Percentiles rank a stretch among this genome's conserved stretches.
These are phyloP conservation scores for Vitis hybrid DNA, from an alignment of 177 flowering plant genomes.

Conservation along the genomic window DNA sequence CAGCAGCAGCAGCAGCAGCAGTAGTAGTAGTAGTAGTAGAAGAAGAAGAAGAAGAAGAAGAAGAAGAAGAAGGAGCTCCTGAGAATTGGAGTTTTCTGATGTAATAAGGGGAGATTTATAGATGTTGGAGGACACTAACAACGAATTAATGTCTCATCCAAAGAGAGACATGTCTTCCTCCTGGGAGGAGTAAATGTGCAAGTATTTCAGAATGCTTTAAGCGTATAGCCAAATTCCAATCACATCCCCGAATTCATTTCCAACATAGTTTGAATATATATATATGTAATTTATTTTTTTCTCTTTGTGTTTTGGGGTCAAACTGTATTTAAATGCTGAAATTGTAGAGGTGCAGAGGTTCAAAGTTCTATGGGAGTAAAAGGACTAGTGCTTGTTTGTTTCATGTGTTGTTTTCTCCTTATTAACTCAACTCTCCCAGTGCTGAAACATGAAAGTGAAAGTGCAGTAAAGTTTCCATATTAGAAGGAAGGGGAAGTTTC, in stretches of 20 bases:
- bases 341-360: slow-evolving; percentile 26
- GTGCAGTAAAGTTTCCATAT: slow-evolving; percentile 34
- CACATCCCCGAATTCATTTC: neutral
- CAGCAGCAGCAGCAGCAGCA: rapidly evolving
- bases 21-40: neutral
- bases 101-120: slow-evolving; percentile 11
- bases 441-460: slow-evolving; percentile 33
- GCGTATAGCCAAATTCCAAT: neutral
- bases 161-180: neutral
- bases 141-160: neutral
- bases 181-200: neutral
- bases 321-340: neutral
- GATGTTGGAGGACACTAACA: neutral
- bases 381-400: slow-evolving; percentile 36
- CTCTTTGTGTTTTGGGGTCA: neutral
- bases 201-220: neutral
- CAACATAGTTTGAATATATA: neutral
- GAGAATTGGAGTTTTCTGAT: neutral
- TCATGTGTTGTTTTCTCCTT: slow-evolving; percentile 59
- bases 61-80: neutral
- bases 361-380: slow-evolving; percentile 26
- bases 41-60: neutral
- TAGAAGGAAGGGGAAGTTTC: slow-evolving; percentile 43
- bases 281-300: neutral
- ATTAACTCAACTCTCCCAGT: slow-evolving; percentile 22